Percentiles rank a stretch among this genome's conserved stretches.
phyloP scores from a whole-genome alignment of 2,329 filamentous ascomycete genomes.

The Talaromyces funiculosus region DNA sequence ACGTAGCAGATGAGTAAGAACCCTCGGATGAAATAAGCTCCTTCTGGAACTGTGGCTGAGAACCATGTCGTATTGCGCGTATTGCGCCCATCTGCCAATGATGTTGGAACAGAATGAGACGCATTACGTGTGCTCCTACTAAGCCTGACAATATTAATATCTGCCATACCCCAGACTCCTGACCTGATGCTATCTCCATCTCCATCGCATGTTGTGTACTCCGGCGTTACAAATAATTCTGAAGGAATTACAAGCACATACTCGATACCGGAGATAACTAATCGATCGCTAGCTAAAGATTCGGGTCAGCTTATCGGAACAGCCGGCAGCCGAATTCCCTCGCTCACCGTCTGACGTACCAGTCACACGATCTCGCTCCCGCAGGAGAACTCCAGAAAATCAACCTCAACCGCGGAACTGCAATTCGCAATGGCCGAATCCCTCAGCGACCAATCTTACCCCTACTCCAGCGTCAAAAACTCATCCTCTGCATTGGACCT shows the following conservation, averaged over 20 bases:
- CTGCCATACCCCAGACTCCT: not conserved
- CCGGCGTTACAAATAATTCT: not conserved
- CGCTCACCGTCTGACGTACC: not conserved
- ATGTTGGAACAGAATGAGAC: not conserved
- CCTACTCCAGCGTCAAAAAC: not conserved
- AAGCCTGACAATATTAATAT: not conserved
- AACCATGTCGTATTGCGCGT: not conserved
- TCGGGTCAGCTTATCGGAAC: not conserved
- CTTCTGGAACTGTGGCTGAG: not conserved
- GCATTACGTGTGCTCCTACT: not conserved
- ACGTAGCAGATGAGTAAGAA: too few relatives aligned
- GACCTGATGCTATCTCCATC: not conserved
- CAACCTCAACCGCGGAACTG: not conserved
- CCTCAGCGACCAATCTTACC: not conserved
- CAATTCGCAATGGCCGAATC: not conserved
- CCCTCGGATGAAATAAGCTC: not conserved
- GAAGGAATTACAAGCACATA: not conserved
- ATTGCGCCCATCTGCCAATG: not conserved
- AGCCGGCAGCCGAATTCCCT: not conserved
- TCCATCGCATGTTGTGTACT: too few relatives aligned
- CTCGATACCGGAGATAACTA: not conserved
- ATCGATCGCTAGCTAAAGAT: too few relatives aligned
- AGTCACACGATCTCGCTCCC: not conserved
- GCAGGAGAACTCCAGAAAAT: not conserved
- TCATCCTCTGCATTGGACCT: not conserved